These are phyloP conservation scores for Kluyveromyces dobzhanskii DNA, from an alignment of 805 yeast genomes.

Conservation along the genomic window DNA sequence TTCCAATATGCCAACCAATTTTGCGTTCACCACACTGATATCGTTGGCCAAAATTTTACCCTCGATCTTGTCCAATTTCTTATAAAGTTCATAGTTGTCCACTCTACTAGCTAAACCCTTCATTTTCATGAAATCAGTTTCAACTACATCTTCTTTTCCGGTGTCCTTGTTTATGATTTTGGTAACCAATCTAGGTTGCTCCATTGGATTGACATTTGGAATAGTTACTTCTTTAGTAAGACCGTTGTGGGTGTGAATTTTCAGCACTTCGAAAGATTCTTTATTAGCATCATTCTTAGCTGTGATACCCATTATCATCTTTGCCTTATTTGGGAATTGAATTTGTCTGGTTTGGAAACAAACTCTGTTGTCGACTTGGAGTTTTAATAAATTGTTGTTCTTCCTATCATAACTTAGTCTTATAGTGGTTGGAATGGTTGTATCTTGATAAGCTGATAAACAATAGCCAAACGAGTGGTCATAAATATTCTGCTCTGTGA, in stretches of 20 bases:
- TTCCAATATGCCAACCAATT: conserved; percentile 18
- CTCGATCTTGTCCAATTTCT: conserved; percentile 26
- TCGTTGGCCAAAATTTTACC: conserved; percentile 31
- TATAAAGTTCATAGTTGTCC: conserved; percentile 20
- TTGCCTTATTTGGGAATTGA: conserved; percentile 31
- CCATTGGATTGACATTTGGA: conserved; percentile 43
- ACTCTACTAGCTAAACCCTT: conserved; percentile 15
- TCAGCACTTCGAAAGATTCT: conserved; percentile 60
- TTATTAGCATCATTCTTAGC: conserved; percentile 36
- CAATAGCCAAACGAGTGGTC: conserved; percentile 44
- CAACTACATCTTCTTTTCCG: conserved; percentile 27
- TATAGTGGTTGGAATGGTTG: conserved; percentile 63
- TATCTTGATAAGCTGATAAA: conserved; percentile 51
- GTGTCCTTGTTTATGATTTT: conserved; percentile 32
- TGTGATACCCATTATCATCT: conserved; percentile 45
- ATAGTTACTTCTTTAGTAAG: conserved; percentile 48
- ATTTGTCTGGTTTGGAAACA: conserved; percentile 59
- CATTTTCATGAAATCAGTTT: conserved; percentile 18
- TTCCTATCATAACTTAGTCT: conserved; percentile 49
- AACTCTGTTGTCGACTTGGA: conserved; percentile 65
- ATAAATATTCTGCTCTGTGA: conserved; percentile 20
- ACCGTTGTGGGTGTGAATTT: conserved; percentile 45
- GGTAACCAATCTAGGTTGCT: conserved; percentile 38
- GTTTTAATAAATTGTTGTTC: conserved; percentile 39
- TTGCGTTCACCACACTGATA: conserved; percentile 18